These are phyloP conservation scores for Boletus coccyginus DNA, from an alignment of 768 basidiomycete species.

Conservation along the genomic window DNA sequence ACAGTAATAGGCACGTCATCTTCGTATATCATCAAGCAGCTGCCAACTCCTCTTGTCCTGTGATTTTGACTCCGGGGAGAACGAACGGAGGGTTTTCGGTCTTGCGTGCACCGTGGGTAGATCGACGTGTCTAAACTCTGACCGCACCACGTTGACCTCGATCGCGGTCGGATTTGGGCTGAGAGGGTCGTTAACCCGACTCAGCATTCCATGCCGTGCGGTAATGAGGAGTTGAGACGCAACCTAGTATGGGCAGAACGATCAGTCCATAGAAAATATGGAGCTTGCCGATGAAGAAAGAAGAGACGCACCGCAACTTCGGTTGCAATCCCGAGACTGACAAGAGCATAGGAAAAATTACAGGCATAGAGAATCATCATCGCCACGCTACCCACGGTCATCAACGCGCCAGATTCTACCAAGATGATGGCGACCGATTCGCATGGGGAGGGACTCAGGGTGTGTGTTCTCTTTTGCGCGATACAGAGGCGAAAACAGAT, in stretches of 20 bases:
- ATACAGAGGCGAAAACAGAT: slow-evolving; percentile 16
- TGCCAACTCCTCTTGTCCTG: not conserved
- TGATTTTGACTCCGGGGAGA: not conserved
- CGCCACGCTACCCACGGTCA: not conserved
- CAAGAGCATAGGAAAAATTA: not conserved
- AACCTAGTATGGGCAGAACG: not conserved
- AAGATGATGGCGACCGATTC: slow-evolving; percentile 15
- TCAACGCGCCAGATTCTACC: slow-evolving; percentile 20
- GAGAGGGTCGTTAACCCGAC: not conserved
- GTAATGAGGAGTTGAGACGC: slow-evolving; percentile 17
- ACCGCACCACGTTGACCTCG: not conserved
- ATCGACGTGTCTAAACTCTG: not conserved
- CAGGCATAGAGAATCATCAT: slow-evolving; percentile 11
- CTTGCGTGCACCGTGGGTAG: not conserved
- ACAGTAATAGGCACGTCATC: not conserved
- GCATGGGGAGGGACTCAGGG: slow-evolving; percentile 1
- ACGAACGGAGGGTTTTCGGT: not conserved
- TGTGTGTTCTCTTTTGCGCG: slow-evolving; percentile 6
- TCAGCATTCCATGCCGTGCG: slow-evolving; percentile 10
- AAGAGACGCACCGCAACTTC: slow-evolving; percentile 15
- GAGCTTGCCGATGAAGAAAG: too few species aligned
- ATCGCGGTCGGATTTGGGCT: not conserved
- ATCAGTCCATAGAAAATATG: not conserved
- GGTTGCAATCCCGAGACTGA: slow-evolving; percentile 10
- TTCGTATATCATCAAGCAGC: not conserved